phyloP scores from a whole-genome alignment of 1,284 basidiomycete species.

The Sphagnurus paluster region DNA sequence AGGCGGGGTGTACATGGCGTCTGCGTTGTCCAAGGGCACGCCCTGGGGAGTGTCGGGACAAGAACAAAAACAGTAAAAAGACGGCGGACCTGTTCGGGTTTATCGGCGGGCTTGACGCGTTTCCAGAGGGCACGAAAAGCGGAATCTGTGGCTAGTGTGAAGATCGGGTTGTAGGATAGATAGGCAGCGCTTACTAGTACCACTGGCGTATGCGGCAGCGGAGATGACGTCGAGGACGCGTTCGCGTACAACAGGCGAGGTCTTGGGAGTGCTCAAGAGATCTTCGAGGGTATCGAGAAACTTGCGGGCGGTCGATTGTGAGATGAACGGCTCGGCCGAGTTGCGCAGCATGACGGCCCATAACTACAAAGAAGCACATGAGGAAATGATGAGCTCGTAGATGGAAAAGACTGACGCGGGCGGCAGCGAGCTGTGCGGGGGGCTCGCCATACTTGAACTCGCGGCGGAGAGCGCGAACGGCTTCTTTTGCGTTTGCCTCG shows the following conservation, averaged over 20 bases:
- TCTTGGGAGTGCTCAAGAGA: conserved; percentile 55
- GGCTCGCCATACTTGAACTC: conserved; percentile 83
- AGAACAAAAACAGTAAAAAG: neutral
- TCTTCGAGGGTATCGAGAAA: conserved; percentile 76
- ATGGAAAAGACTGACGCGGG: conserved; percentile 49
- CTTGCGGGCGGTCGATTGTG: conserved; percentile 71
- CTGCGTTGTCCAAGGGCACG: conserved; percentile 70
- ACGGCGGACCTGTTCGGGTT: conserved; percentile 65
- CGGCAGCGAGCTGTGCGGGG: conserved; percentile 68
- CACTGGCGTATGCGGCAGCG: conserved; percentile 67
- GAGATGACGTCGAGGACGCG: conserved; percentile 70
- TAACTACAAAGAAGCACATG: conserved; percentile 41
- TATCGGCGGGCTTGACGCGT: conserved; percentile 65
- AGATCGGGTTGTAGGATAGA: neutral
- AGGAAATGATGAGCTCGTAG: neutral
- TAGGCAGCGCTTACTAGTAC: conserved; percentile 42
- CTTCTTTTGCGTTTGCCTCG: conserved; percentile 72
- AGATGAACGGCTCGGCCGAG: conserved; percentile 61
- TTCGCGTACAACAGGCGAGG: conserved; percentile 72
- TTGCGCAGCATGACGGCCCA: conserved; percentile 85
- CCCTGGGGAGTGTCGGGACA: conserved; percentile 39
- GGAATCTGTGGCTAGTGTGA: conserved; percentile 27
- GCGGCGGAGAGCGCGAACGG: conserved; percentile 66
- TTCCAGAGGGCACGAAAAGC: conserved; percentile 69
- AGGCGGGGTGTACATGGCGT: conserved; percentile 75